Conservation (phyloP, 345 rosid species). For the Lumnitzera racemosa region DNA sequence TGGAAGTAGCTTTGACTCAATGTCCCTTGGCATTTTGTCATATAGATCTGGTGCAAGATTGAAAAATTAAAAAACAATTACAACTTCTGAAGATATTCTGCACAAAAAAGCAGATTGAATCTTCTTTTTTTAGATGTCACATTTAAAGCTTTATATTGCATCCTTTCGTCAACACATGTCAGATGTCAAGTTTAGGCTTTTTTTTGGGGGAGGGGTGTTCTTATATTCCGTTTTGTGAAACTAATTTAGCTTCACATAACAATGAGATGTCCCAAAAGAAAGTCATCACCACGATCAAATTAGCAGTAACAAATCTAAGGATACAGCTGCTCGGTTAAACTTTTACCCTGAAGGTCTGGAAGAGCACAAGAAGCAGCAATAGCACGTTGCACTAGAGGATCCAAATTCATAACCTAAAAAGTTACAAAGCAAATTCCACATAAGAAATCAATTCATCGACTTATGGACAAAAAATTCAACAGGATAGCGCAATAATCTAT, state of each 20-base stretch:
- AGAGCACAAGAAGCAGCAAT: slow-evolving; percentile 51
- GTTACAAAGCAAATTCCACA: background rate
- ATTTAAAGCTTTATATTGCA: too few relatives aligned
- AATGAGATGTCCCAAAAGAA: too few relatives aligned
- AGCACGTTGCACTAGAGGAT: slow-evolving; percentile 76
- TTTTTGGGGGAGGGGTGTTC: too few relatives aligned
- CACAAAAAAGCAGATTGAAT: background rate
- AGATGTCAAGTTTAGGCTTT: too few relatives aligned
- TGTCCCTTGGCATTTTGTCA: slow-evolving; percentile 52
- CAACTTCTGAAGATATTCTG: background rate
- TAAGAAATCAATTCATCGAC: background rate
- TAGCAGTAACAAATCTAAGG: too few relatives aligned
- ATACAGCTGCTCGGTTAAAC: background rate
- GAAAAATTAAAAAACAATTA: slow-evolving; percentile 5
- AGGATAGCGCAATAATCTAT: background rate
- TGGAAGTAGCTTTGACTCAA: slow-evolving; percentile 88
- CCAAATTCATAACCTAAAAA: slow-evolving; percentile 65
- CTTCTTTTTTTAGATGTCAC: background rate
- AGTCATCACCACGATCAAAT: too few relatives aligned
- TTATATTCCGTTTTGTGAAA: too few relatives aligned
- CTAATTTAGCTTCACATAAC: too few relatives aligned
- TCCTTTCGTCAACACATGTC: too few relatives aligned
- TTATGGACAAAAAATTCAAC: background rate
- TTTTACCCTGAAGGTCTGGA: slow-evolving; percentile 73
- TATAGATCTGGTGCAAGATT: slow-evolving; percentile 40